Conservation (phyloP, 495 filamentous ascomycete species). For the Penicillium ochrochloron region DNA sequence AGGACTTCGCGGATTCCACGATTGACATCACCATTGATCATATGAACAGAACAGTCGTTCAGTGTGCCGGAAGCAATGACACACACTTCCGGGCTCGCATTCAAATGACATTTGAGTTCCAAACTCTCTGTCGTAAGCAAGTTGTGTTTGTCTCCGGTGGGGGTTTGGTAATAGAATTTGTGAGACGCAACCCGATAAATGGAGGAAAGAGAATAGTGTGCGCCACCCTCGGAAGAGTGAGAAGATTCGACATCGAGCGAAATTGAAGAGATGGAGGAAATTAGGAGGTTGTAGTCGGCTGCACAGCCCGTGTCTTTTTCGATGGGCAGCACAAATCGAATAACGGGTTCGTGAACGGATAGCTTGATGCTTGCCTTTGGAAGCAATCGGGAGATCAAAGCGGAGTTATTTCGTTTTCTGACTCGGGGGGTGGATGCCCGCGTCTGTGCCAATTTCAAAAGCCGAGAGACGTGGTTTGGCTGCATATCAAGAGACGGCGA, state of each 20-base stretch:
- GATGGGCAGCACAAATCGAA: constrained; percentile 83
- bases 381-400: constrained; percentile 84
- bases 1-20: constrained; percentile 91
- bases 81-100: constrained; percentile 81
- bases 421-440: constrained; percentile 55
- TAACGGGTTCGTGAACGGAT: constrained; percentile 92
- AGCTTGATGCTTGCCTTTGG: constrained; percentile 95
- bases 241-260: constrained; percentile 92
- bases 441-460: constrained; percentile 72
- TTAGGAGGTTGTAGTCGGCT: constrained; percentile 89
- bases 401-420: constrained; percentile 57
- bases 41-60: constrained; percentile 84
- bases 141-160: constrained; percentile 77
- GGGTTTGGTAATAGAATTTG: constrained; percentile 94
- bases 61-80: constrained; percentile 80
- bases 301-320: constrained; percentile 60
- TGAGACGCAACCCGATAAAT: constrained; percentile 84
- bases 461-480: constrained; percentile 85
- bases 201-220: constrained; percentile 83
- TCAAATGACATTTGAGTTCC: constrained; percentile 83
- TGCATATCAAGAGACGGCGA: constrained; percentile 96
- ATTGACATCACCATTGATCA: constrained; percentile 90
- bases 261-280: constrained; percentile 90
- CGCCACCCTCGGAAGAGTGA: constrained; percentile 81
- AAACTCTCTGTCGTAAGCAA: constrained; percentile 83